A percentile compares a stretch with the other conserved stretches of the same genome.
Evolutionary conservation across 129 eudicot genomes (phyloP).

Genomic region (Gnaphalium uliginosum): DNA sequence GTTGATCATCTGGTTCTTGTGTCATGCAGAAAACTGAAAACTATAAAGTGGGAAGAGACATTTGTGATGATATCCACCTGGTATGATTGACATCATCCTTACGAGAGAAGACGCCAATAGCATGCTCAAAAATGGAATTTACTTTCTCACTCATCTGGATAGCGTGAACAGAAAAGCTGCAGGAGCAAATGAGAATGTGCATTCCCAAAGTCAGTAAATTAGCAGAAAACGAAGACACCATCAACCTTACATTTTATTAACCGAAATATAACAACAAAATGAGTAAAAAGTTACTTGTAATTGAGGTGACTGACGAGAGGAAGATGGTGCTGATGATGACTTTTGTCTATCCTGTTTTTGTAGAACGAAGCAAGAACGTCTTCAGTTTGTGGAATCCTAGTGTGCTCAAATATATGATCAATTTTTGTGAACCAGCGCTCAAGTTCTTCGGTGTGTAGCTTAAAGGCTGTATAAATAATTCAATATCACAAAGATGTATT

Average conservation of each 20-base stretch:
- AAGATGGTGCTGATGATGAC: conserved; percentile 65
- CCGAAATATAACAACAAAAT: not conserved
- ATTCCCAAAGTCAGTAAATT: conserved; percentile 7
- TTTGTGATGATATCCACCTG: conserved; percentile 45
- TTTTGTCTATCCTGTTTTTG: conserved; percentile 60
- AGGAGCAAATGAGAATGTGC: conserved; percentile 21
- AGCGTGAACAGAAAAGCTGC: conserved; percentile 96
- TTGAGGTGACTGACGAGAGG: conserved; percentile 82
- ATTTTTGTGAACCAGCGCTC: conserved; percentile 97
- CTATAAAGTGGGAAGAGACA: conserved; percentile 15
- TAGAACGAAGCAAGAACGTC: conserved; percentile 77
- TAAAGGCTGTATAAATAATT: conserved; percentile 50
- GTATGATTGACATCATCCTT: conserved; percentile 60
- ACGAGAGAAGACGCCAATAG: conserved; percentile 78
- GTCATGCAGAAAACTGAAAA: not conserved
- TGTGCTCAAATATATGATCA: conserved; percentile 92
- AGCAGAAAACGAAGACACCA: conserved; percentile 13
- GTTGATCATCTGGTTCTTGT: conserved; percentile 8
- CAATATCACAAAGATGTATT: conserved; percentile 24
- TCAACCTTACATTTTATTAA: conserved; percentile 3
- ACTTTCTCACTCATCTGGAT: conserved; percentile 89
- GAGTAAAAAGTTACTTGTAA: conserved; percentile 61
- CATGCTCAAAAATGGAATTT: conserved; percentile 80
- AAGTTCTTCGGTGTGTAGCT: conserved; percentile 76
- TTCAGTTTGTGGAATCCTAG: conserved; percentile 76